Evolutionary conservation across 768 basidiomycete species (phyloP).

Genomic region (Hericium coralloides): DNA sequence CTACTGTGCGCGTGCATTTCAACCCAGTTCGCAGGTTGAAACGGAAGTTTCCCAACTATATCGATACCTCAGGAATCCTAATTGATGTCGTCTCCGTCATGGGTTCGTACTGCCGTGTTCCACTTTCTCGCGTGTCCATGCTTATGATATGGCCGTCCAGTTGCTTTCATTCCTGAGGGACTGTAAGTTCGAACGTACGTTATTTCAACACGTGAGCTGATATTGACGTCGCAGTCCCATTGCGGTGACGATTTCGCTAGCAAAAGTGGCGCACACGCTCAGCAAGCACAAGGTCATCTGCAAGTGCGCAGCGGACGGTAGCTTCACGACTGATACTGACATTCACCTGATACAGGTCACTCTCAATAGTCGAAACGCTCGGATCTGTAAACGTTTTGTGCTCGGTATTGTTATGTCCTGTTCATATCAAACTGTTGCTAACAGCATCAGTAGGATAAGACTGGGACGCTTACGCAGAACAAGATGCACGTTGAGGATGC

Average conservation of each 20-base stretch:
- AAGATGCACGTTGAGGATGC: constrained; percentile 47
- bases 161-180: constrained; percentile 45
- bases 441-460: constrained; percentile 34
- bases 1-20: constrained; percentile 8
- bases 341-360: constrained; percentile 19
- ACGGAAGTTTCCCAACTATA: constrained; percentile 32
- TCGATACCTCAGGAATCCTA: constrained; percentile 40
- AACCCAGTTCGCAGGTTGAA: constrained; percentile 28
- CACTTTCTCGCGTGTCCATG: background rate
- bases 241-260: constrained; percentile 46
- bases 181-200: constrained; percentile 14
- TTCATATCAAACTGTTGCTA: background rate
- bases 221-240: constrained; percentile 26
- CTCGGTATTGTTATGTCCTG: constrained; percentile 13
- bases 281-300: constrained; percentile 43
- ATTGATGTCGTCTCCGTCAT: constrained; percentile 51
- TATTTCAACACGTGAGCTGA: background rate
- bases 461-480: constrained; percentile 53
- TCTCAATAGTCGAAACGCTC: constrained; percentile 60
- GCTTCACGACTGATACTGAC: background rate
- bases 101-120: constrained; percentile 20
- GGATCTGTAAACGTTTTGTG: constrained; percentile 49
- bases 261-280: constrained; percentile 35
- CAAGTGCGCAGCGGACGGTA: constrained; percentile 17
- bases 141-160: constrained; percentile 9